Evolutionary conservation across 2,329 filamentous ascomycete genomes (phyloP), one percentile per base, ranked within the genome.

Genomic region (Neonectria ditissima): DNA sequence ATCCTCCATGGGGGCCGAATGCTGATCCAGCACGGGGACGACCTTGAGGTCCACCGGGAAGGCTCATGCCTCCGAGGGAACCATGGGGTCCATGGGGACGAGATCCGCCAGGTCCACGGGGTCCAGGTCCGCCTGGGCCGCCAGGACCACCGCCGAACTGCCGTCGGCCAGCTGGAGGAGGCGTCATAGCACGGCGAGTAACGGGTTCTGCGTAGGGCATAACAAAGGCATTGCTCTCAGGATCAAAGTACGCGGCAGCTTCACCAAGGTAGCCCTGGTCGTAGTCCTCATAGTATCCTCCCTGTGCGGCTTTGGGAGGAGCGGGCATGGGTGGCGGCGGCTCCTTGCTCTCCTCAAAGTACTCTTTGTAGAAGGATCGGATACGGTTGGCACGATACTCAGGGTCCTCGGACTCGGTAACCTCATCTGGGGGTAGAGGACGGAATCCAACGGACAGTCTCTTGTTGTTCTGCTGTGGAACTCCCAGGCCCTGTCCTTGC

Each of bases 351-450:
- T 97, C 95, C 69, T 98, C 96, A 73, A 99, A 99, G 82, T 99
- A 99, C 77, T 99, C 96, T 82, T 97, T 97, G 84, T 99, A 99
- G 83, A 99, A 99, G 4, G 96, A 99, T 77, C 96, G 89, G 70
- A 99, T 99, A 62, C 96, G 90, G 83, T 97, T 98, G 68, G 96
- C 96, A 73, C 96, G 89, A 74, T 95, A 90, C 78, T 98, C 96
- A 0, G 96, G 94, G 76, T 97, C 95, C 76, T 98, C 96, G 3
- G 90, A 88, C 45, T 91, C 88, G 30, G 84, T 86, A 58, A 92
- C 89, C 68, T 97, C 92, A 74, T 94, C 90, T 37, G 94, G 93
- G 5, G 96, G 96, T 66, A 99, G 85, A 22, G 96, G 96, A 16
- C 96, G 91, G 78, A 97, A 86, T 28, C 89, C 89, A 48, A 91